Evolutionary conservation across 2,329 filamentous ascomycete species (phyloP).

Genomic region (Aspergillus sclerotialis): DNA sequence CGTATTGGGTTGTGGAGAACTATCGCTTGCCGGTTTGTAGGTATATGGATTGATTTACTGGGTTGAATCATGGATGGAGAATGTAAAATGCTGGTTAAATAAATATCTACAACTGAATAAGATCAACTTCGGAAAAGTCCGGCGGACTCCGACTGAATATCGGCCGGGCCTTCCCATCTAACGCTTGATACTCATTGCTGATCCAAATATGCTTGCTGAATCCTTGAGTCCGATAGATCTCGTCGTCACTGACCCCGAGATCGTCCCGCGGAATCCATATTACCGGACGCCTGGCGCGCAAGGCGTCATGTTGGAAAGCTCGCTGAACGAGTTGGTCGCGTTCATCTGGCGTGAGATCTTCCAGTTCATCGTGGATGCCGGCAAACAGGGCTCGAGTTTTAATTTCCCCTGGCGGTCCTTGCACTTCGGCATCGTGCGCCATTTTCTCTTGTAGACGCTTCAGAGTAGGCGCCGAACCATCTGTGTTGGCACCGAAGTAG

Average conservation of each 20-base stretch:
- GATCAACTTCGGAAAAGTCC: conserved; percentile 80
- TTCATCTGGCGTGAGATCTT: conserved; percentile 86
- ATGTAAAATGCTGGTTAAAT: too few species aligned
- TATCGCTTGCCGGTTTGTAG: conserved; percentile 40
- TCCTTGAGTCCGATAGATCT: conserved; percentile 68
- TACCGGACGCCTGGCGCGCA: conserved; percentile 75
- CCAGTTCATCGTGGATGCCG: conserved; percentile 84
- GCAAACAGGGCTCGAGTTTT: conserved; percentile 80
- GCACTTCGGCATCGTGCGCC: conserved; percentile 59
- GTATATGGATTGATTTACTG: conserved; percentile 27
- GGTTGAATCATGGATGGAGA: too few species aligned
- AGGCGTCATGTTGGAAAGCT: conserved; percentile 83
- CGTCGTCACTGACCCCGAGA: conserved; percentile 83
- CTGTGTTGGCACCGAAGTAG: conserved; percentile 31
- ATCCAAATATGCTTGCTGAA: conserved; percentile 83
- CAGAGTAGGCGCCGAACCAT: conserved; percentile 24
- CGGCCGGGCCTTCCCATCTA: conserved; percentile 76
- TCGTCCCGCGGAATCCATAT: conserved; percentile 94
- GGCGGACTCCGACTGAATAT: conserved; percentile 80
- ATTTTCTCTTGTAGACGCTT: conserved; percentile 30
- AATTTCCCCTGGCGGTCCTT: conserved; percentile 57
- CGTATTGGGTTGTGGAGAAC: conserved; percentile 77
- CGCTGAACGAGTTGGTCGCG: conserved; percentile 76
- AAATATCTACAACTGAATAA: conserved; percentile 78
- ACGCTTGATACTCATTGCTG: conserved; percentile 82